phyloP scores from a whole-genome alignment of 2,329 filamentous ascomycete genomes.

The Phialophora chinensis region DNA sequence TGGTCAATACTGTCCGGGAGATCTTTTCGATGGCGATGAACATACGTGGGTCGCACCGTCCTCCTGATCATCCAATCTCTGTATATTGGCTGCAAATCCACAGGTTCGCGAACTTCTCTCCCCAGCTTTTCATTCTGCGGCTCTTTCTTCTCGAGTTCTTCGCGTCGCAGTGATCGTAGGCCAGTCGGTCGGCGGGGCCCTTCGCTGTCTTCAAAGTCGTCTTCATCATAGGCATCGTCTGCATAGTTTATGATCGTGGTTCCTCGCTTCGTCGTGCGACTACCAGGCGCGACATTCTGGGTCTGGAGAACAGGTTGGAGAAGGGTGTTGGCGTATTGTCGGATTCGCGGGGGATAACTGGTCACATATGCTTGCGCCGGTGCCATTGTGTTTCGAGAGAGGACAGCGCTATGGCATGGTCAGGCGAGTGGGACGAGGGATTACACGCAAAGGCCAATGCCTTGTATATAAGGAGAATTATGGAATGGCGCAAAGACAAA shows the following conservation, averaged over 20 bases:
- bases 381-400: conserved; percentile 46
- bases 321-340: conserved; percentile 89
- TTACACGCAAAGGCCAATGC: neutral
- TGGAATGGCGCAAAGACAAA: neutral
- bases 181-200: conserved; percentile 76
- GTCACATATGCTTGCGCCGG: conserved; percentile 87
- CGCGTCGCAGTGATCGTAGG: conserved; percentile 78
- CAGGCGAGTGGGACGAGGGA: neutral
- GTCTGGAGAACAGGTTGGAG: conserved; percentile 81
- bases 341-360: conserved; percentile 87
- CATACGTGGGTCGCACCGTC: conserved; percentile 53
- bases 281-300: conserved; percentile 67
- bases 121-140: conserved; percentile 77
- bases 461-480: neutral
- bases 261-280: conserved; percentile 94
- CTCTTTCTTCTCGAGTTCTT: conserved; percentile 70
- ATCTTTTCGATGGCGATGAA: neutral
- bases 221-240: conserved; percentile 88
- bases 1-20: conserved; percentile 19
- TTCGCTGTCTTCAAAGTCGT: conserved; percentile 68
- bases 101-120: conserved; percentile 78
- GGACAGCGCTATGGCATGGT: conserved; percentile 28
- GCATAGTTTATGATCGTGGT: conserved; percentile 98
- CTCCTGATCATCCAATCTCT: conserved; percentile 92
- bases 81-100: conserved; percentile 88